Percentiles rank a stretch among this genome's conserved stretches.
These are phyloP conservation scores for Tetrahymena thermophila DNA, from an alignment of 73 alveolate genomes.

Conservation along the genomic window DNA sequence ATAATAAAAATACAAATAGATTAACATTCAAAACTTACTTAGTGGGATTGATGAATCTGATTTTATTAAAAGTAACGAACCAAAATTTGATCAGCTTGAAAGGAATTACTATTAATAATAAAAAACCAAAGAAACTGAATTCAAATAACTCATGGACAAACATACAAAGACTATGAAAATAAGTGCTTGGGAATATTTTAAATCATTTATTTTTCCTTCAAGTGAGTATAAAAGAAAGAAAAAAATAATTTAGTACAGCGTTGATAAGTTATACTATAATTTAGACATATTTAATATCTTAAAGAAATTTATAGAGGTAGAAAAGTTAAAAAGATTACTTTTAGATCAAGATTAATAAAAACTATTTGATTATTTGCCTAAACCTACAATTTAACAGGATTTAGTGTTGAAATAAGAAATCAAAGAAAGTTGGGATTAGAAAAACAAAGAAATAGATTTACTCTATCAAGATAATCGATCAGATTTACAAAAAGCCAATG, in stretches of 20 bases:
- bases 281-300: slow-evolving; percentile 10
- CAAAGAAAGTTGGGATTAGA: neutral
- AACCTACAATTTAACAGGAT: slow-evolving; percentile 10
- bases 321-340: slow-evolving; percentile 20
- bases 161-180: neutral
- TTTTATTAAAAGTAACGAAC: neutral
- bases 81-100: neutral
- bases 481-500: neutral
- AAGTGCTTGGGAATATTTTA: neutral
- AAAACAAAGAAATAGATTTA: neutral
- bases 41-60: neutral
- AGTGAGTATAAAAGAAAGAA: neutral
- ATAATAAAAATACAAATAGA: too few relatives aligned
- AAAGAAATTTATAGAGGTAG: slow-evolving; percentile 16
- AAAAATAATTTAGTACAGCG: neutral
- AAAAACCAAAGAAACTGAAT: neutral
- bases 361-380: slow-evolving; percentile 33
- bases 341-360: neutral
- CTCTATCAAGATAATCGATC: neutral
- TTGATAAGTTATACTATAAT: slow-evolving; percentile 1
- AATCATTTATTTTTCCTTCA: neutral
- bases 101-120: neutral
- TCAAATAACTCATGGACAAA: neutral
- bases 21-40: too few relatives aligned
- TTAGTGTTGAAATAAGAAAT: neutral